These are phyloP conservation scores for Theileria parva DNA, from an alignment of 169 alveolate species.

Conservation along the genomic window DNA sequence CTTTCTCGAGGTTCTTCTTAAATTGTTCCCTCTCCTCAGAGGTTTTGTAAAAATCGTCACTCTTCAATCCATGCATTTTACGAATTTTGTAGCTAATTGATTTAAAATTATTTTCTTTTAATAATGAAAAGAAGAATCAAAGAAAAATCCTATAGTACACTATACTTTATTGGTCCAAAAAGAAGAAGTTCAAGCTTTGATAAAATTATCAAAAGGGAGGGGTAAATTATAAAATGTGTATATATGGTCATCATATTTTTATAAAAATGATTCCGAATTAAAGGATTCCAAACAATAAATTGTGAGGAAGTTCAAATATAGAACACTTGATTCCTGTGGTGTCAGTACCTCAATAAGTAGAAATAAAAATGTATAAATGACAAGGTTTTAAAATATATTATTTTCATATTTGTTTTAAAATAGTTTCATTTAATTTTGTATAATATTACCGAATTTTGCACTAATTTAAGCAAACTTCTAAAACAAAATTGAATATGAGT, in stretches of 20 bases:
- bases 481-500: too few relatives aligned
- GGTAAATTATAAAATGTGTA: constrained; percentile 4
- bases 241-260: neutral
- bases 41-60: constrained; percentile 62
- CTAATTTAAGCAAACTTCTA: too few relatives aligned
- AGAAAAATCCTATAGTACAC: too few relatives aligned
- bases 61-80: constrained; percentile 58
- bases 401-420: too few relatives aligned
- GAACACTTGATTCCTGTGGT: neutral
- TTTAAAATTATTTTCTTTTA: too few relatives aligned
- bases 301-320: neutral
- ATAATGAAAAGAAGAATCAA: too few relatives aligned
- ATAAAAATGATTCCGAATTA: neutral
- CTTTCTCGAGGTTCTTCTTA: constrained; percentile 31
- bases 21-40: constrained; percentile 49
- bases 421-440: neutral
- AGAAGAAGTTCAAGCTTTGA: too few relatives aligned
- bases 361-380: neutral
- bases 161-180: too few relatives aligned
- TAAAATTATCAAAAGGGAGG: neutral
- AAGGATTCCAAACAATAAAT: neutral
- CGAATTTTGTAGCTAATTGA: neutral
- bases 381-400: neutral
- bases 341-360: neutral
- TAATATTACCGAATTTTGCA: neutral